These are phyloP conservation scores for Omphalea diandra DNA, from an alignment of 441 rosid species.

Conservation along the genomic window DNA sequence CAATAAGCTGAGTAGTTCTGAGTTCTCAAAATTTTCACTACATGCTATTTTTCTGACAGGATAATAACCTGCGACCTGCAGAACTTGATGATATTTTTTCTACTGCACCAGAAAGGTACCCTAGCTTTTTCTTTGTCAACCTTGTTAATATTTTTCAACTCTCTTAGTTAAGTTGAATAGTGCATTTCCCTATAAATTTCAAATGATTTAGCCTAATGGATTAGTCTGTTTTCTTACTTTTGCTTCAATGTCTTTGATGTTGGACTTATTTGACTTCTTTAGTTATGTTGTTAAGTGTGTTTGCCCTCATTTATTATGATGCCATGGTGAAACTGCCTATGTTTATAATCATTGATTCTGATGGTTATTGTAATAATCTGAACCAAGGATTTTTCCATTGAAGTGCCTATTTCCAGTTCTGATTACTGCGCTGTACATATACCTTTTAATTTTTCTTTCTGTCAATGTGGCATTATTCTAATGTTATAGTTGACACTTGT, in stretches of 20 bases:
- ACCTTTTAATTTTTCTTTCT: slow-evolving; percentile 1
- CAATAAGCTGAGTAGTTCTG: not conserved
- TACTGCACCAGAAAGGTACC: slow-evolving; percentile 85
- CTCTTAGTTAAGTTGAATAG: not conserved
- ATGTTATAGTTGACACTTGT: slow-evolving; percentile 4
- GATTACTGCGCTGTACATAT: not conserved
- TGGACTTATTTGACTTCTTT: not conserved
- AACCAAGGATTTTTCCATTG: not conserved
- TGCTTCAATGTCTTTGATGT: not conserved
- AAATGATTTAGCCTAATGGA: not conserved
- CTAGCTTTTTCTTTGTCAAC: not conserved
- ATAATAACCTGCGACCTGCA: slow-evolving; percentile 56
- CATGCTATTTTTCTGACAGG: slow-evolving; percentile 40
- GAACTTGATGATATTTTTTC: slow-evolving; percentile 67
- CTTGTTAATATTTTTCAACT: not conserved
- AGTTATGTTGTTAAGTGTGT: not conserved
- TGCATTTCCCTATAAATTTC: not conserved
- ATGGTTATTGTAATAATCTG: not conserved
- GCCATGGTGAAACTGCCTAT: not conserved
- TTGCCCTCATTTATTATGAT: not conserved
- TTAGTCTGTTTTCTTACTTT: not conserved
- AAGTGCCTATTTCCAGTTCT: not conserved
- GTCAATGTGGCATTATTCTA: not conserved
- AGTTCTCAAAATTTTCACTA: slow-evolving; percentile 18
- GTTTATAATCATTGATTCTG: not conserved